Conservation (phyloP, 768 basidiomycete species). For the Russula virescens region DNA sequence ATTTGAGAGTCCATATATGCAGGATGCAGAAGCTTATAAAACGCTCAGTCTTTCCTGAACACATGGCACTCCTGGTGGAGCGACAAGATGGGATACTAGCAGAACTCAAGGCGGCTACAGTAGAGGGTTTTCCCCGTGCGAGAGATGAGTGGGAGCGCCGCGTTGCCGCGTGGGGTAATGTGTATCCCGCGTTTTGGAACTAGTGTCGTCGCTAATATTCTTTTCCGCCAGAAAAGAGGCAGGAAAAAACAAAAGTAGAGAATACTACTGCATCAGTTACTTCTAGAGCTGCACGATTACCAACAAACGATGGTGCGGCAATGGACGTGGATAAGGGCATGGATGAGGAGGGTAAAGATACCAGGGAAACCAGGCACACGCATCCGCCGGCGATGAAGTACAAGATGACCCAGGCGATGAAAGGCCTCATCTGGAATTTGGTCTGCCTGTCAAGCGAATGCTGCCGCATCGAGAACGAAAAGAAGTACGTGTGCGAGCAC, state of each 20-base stretch:
- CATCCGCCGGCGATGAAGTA: conserved; percentile 76
- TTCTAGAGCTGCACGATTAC: conserved; percentile 26
- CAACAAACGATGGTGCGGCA: conserved; percentile 22
- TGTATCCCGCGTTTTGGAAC: no score
- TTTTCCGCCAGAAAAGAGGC: conserved; percentile 40
- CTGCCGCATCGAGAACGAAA: conserved; percentile 63
- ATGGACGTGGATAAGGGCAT: conserved; percentile 28
- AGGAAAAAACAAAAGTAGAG: conserved; percentile 33
- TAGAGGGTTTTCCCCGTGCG: conserved; percentile 61
- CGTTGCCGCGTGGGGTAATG: conserved; percentile 61
- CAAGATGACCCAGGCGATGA: conserved; percentile 75
- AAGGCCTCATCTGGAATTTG: conserved; percentile 71
- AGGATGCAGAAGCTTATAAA: conserved; percentile 79
- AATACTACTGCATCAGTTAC: conserved; percentile 27
- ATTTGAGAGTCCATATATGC: not conserved
- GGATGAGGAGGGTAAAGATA: conserved; percentile 33
- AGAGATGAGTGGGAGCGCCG: conserved; percentile 74
- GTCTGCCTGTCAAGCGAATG: conserved; percentile 80
- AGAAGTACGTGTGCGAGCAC: conserved; percentile 40
- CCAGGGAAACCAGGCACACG: conserved; percentile 32
- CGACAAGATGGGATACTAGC: conserved; percentile 64
- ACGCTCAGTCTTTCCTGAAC: conserved; percentile 75
- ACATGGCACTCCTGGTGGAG: conserved; percentile 57
- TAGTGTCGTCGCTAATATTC: not conserved
- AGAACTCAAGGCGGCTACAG: conserved; percentile 55